phyloP scores from a whole-genome alignment of 495 filamentous ascomycete genomes.

The Cercophora scortea region DNA sequence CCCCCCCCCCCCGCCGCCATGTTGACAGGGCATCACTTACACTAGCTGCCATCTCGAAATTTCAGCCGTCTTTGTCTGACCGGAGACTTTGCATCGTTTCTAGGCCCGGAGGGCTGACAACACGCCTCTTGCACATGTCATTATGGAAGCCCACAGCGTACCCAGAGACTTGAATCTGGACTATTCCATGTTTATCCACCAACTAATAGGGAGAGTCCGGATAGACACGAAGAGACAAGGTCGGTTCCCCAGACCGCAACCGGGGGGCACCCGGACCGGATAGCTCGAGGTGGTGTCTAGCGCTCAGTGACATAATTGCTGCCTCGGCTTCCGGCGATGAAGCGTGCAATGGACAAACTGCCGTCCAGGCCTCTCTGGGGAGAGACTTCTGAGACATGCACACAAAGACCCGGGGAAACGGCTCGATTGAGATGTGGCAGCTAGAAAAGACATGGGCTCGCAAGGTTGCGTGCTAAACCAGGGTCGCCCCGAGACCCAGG shows the following conservation, averaged over 20 bases:
- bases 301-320: background rate
- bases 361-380: background rate
- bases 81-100: background rate
- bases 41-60: conserved; percentile 14
- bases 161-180: too few species aligned
- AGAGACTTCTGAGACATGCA: conserved; percentile 1
- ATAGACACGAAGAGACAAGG: too few species aligned
- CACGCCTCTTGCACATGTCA: too few species aligned
- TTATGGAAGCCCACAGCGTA: too few species aligned
- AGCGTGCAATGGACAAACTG: background rate
- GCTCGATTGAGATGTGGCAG: conserved; percentile 8
- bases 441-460: conserved; percentile 3
- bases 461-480: conserved; percentile 5
- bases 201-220: too few species aligned
- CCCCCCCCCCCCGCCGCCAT: too few species aligned
- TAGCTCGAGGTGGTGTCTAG: background rate
- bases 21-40: background rate
- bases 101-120: too few species aligned
- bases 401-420: conserved; percentile 3
- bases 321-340: background rate
- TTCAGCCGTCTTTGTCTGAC: conserved; percentile 17
- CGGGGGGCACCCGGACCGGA: too few species aligned
- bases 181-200: too few species aligned
- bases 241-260: too few species aligned
- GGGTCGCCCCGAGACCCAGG: conserved; percentile 11